Base-by-base conservation (phyloP, 352 stramenopile genomes). In the Pythium oligandrum region DNA sequence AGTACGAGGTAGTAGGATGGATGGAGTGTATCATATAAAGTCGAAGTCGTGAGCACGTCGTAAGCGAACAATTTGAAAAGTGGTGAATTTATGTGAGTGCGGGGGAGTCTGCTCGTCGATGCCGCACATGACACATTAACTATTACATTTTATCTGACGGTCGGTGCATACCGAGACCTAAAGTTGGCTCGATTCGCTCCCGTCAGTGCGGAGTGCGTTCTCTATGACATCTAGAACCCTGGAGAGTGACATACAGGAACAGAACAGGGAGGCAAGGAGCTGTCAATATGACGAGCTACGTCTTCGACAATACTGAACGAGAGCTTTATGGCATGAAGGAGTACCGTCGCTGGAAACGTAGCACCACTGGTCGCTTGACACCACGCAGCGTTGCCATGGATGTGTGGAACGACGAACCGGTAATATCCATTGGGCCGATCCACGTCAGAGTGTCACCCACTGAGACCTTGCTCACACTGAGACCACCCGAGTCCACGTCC, bases 381-480 rank as follows among this genome's bases (percentile, higher is more conserved):
- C 80, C 84, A 12, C 82, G 82, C 46, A 95, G 57, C 38, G 80
- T 89, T 26, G 83, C 79, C 80, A 95, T 95, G 9, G 82, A 93
- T 57, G 78, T 79, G 50, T 95, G 82, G 57, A 95, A 95, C 26
- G 81, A 79, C 39, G 79, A 86, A 11, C 78, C 73, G 39, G 68
- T 66, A 51, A 95, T 91, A 36, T 88, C 81, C 66, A 90, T 83
- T 2, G 78, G 70, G 0, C 84, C 84, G 49, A 95, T 91, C 60
- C 75, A 88, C 35, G 82, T 80, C 32, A 95, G 67, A 36, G 81
- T 73, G 55, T 95, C 84, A 35, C 82, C 82, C 8, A 92, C 68
- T 6, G 70, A 76, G 31, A 95, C 82, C 38, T 83, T 71, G 49
- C 76, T 68, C 36, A 95, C 78, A 55, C 77, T 86, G 10, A 70